Base-by-base conservation (phyloP, 805 yeast genomes). In the Blastobotrys terrestris region DNA sequence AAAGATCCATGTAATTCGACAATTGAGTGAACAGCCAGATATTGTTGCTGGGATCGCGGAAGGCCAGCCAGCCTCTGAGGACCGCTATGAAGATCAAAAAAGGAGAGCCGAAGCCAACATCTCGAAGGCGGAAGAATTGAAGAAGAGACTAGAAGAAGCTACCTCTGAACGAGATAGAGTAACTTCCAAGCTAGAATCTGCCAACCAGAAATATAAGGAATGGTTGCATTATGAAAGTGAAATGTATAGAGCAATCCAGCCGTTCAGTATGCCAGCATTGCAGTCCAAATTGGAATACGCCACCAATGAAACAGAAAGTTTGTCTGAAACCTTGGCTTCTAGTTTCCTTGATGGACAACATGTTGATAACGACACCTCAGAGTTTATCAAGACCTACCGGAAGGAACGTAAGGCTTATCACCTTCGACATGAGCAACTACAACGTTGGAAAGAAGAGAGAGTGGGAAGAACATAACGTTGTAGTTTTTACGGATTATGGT, bases 391-490 rank as follows among this genome's bases (percentile, higher is more conserved):
- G 14, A 63, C 64, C n/a, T 81, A 77, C 61, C 63, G 70, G 47
- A 55, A 55, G 2, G 71, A 70, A 42, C 67, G 84, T 46, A 69
- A 69, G 18, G 56, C 66, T 26, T 79, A 69, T 59, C 78, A 80
- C 62, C 45, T 74, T 45, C 64, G 75, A 40, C 70, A 70, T 48
- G 83, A 79, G 59, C 73, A 78, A 58, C 60, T 77, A 47, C 70
- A 69, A 40, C 70, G 83, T 22, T 70, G 83, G 71, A 63, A 64
- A 49, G 77, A 75, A 55, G 77, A 71, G 48, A 57, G 78, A 46
- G 74, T 73, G 2, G 44, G 20, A 18, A 41, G 19, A 18, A 41
- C 44, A 3, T 41, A 15, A 15, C 4, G 35, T n/a, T n/a, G n/a
- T n/a, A n/a, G n/a, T n/a, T n/a, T n/a, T n/a, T n/a, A n/a, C n/a